These are phyloP conservation scores for Metschnikowia santaceciliae DNA, from an alignment of 805 yeast species.

Conservation along the genomic window DNA sequence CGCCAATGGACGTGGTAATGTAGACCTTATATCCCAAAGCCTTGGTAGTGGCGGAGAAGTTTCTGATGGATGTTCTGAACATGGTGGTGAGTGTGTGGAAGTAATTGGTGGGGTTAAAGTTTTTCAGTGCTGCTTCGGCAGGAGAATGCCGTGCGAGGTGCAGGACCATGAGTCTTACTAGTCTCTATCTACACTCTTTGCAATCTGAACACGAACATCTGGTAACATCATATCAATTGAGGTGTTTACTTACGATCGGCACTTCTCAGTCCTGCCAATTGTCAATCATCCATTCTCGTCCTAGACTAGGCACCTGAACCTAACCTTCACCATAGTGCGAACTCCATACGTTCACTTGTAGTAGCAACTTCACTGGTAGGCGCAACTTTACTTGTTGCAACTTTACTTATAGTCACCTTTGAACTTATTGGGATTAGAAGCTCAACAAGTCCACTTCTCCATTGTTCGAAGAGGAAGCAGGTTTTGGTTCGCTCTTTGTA, in stretches of 20 bases:
- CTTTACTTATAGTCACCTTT: neutral
- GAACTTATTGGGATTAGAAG: slow-evolving; percentile 23
- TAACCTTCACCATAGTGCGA: neutral
- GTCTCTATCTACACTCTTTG: neutral
- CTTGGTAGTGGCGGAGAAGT: slow-evolving; percentile 46
- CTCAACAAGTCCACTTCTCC: slow-evolving; percentile 51
- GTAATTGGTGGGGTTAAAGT: neutral
- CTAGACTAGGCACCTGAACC: neutral
- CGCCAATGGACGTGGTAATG: slow-evolving; percentile 51
- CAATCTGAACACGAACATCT: neutral
- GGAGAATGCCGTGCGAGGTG: neutral
- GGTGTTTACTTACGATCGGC: neutral
- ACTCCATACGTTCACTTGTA: neutral
- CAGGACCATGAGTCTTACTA: neutral
- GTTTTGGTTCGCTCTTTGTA: slow-evolving; percentile 8
- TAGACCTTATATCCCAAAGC: slow-evolving; percentile 51
- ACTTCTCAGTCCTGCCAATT: neutral
- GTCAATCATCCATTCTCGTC: neutral
- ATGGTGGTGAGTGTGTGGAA: slow-evolving; percentile 6
- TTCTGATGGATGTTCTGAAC: slow-evolving; percentile 35
- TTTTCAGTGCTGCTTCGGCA: slow-evolving; percentile 1
- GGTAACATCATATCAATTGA: neutral
- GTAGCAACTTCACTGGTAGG: neutral
- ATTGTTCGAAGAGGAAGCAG: slow-evolving; percentile 5
- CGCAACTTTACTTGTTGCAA: neutral